Conservation (phyloP, 495 filamentous ascomycete genomes). For the Parachaetomium inaequale region DNA sequence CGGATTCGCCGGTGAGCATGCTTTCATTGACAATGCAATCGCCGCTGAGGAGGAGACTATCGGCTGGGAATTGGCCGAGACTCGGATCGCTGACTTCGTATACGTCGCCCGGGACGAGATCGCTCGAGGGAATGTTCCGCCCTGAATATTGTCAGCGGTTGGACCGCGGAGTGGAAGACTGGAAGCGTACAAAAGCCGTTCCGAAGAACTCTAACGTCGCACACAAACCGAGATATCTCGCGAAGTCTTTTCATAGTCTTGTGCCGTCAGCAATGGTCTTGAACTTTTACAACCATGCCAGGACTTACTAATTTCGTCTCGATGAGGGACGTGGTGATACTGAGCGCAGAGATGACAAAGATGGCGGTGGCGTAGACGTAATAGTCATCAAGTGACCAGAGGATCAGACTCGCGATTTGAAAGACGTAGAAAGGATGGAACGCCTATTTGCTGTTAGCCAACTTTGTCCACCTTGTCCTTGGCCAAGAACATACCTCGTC, state of each 20-base stretch:
- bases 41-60: slow-evolving; percentile 86
- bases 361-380: slow-evolving; percentile 98
- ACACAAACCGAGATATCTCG: slow-evolving; percentile 92
- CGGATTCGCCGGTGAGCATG: slow-evolving; percentile 98
- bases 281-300: no score
- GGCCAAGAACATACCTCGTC: slow-evolving; percentile 63
- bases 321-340: slow-evolving; percentile 81
- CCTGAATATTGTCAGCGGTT: slow-evolving; percentile 48
- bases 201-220: slow-evolving; percentile 86
- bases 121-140: slow-evolving; percentile 79
- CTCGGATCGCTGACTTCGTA: slow-evolving; percentile 96
- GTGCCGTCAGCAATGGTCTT: neutral
- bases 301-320: slow-evolving; percentile 77
- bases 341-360: slow-evolving; percentile 88
- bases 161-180: slow-evolving; percentile 6
- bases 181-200: slow-evolving; percentile 84
- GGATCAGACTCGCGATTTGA: slow-evolving; percentile 87
- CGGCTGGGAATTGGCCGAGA: slow-evolving; percentile 88
- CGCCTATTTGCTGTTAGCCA: slow-evolving; percentile 48
- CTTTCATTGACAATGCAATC: slow-evolving; percentile 99
- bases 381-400: slow-evolving; percentile 95
- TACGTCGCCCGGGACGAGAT: slow-evolving; percentile 93
- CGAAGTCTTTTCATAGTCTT: slow-evolving; percentile 86
- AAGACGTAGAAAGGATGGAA: slow-evolving; percentile 99
- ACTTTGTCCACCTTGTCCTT: neutral